Evolutionary conservation across 75 land plant species (phyloP), one percentile per base, ranked within the genome.

Genomic region (Adiantum capillusveneris): DNA sequence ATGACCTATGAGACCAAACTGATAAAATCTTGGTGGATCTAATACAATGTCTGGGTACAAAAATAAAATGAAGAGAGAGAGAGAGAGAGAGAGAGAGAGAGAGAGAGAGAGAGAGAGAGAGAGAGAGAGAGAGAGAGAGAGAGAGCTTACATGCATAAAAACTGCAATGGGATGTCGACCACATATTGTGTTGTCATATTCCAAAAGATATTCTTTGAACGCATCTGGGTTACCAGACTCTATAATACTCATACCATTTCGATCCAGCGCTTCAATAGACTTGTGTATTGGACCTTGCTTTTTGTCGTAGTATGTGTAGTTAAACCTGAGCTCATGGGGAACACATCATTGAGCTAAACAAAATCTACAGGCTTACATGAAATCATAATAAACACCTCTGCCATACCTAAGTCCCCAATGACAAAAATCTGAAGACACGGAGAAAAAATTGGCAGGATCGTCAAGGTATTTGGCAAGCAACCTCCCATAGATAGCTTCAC

Each of bases 151-250:
- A 81, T 94, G 90, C 17, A 94, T 87, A 62, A 94, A 88, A 55
- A 94, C 90, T 44, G 85, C 80, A 44, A 94, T 94, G 9, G 98
- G 98, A 76, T 94, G 98, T 12, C 89, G 86, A 17, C 98, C 98
- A 56, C 90, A 94, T 29, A 94, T 94, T 7, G 96, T 94, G 69
- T 94, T 94, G 13, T 89, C 96, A 65, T 57, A 89, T 64, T 94
- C 77, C 58, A 17, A 28, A 29, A 94, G 57, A 29, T 94, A 94
- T 9, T 71, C 26, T 60, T 79, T 83, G 59, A 94, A 94, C 12
- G 83, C 81, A 65, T 94, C 78, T 2, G 96, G 73, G 65, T 89
- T 80, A 66, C 87, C 90, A n/a, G 87, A 76, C 59, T 94, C 96
- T 36, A 94, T 88, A 50, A 86, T 79, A 50, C 83, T 85, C 96